These are phyloP conservation scores for Trichocladium antarcticum DNA, from an alignment of 495 filamentous ascomycete genomes.

Conservation along the genomic window DNA sequence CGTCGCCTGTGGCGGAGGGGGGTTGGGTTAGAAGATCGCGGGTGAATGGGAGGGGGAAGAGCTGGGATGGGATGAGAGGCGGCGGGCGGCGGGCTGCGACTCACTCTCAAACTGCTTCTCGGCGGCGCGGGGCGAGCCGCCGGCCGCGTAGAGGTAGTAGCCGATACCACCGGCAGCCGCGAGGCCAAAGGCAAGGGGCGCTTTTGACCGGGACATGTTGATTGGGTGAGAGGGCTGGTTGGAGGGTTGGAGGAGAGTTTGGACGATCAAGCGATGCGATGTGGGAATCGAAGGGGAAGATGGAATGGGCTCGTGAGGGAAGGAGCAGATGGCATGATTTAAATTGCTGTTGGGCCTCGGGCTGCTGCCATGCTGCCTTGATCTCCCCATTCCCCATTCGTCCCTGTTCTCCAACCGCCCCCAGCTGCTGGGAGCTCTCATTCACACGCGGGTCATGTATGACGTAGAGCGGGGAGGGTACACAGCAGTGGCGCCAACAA, in stretches of 20 bases:
- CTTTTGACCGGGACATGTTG: slow-evolving; percentile 44
- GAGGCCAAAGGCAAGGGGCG: slow-evolving; percentile 48
- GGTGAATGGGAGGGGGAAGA: not conserved
- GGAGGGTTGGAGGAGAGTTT: not conserved
- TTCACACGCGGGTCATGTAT: not conserved
- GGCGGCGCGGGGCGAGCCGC: slow-evolving; percentile 70
- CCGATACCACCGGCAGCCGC: slow-evolving; percentile 56
- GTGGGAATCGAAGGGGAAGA: not conserved
- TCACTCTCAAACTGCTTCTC: slow-evolving; percentile 72
- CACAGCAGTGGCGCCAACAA: no score
- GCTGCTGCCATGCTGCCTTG: not conserved
- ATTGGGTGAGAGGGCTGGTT: not conserved
- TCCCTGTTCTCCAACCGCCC: not conserved
- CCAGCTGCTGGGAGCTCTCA: not conserved
- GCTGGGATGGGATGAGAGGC: no score
- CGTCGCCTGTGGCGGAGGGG: slow-evolving; percentile 45
- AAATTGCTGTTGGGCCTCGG: not conserved
- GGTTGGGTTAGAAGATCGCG: slow-evolving; percentile 1
- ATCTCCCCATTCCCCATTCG: not conserved
- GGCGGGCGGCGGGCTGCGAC: not conserved
- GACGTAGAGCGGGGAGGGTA: not conserved
- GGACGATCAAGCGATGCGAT: no score
- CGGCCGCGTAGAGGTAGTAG: slow-evolving; percentile 87
- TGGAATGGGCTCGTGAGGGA: not conserved
- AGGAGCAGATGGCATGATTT: not conserved